These are phyloP conservation scores for Bassia scoparia DNA, from an alignment of 148 eudicot genomes.

Conservation along the genomic window DNA sequence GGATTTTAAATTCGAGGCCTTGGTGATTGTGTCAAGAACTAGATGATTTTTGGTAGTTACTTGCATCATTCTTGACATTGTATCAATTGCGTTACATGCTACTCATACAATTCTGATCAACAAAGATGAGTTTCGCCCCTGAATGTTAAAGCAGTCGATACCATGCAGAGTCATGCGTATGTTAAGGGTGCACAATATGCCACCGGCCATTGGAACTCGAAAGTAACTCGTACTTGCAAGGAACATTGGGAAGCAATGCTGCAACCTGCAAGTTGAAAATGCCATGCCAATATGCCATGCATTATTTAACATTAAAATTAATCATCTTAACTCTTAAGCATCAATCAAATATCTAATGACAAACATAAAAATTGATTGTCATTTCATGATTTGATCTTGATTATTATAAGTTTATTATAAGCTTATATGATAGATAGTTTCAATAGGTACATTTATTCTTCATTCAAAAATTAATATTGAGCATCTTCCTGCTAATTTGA, in stretches of 20 bases:
- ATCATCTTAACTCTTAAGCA: too few species aligned
- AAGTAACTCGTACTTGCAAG: constrained; percentile 68
- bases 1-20: background rate
- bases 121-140: constrained; percentile 52
- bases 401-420: too few species aligned
- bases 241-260: constrained; percentile 58
- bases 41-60: constrained; percentile 46
- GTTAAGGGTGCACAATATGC: constrained; percentile 56
- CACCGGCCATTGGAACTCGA: constrained; percentile 79
- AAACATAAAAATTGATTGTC: too few species aligned
- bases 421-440: too few species aligned
- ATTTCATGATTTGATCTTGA: too few species aligned
- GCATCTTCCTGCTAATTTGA: too few species aligned
- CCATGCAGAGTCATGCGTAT: constrained; percentile 66
- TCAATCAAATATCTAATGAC: too few species aligned
- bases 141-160: constrained; percentile 61
- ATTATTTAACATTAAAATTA: too few species aligned
- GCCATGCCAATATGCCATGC: too few species aligned
- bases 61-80: constrained; percentile 22
- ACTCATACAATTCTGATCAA: constrained; percentile 47
- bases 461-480: too few species aligned
- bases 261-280: constrained; percentile 55
- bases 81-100: constrained; percentile 46
- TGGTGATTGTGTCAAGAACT: constrained; percentile 31
- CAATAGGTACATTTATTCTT: too few species aligned